A percentile compares a stretch with the other conserved stretches of the same genome.
These are phyloP conservation scores for Cystoisospora suis DNA, from an alignment of 169 alveolate genomes.

Conservation along the genomic window DNA sequence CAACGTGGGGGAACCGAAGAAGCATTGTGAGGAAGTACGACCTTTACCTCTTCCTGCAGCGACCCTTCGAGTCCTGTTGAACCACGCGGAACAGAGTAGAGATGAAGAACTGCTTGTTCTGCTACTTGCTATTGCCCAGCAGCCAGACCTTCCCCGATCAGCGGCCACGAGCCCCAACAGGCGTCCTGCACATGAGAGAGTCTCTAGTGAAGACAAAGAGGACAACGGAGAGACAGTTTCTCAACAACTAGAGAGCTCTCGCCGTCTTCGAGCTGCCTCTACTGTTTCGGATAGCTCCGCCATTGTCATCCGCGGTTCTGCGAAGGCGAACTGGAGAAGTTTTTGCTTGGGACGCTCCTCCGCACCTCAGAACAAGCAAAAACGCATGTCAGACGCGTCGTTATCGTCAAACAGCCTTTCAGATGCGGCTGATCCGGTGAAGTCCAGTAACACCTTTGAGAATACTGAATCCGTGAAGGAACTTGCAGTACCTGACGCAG, in stretches of 20 bases:
- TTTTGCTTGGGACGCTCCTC: neutral
- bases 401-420: too few species aligned
- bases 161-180: neutral
- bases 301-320: neutral
- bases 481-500: too few species aligned
- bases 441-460: too few species aligned
- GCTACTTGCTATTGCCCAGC: neutral
- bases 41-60: neutral
- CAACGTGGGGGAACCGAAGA: neutral
- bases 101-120: neutral
- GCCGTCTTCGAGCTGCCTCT: neutral
- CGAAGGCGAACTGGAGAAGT: conserved; percentile 2
- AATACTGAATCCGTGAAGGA: too few species aligned
- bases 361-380: too few species aligned
- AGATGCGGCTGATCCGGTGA: too few species aligned
- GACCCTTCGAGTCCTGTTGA: neutral
- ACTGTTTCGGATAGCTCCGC: conserved; percentile 10
- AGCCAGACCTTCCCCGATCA: neutral
- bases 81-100: neutral
- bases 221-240: too few species aligned
- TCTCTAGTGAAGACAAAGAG: too few species aligned
- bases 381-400: too few species aligned
- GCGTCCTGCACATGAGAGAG: too few species aligned
- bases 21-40: neutral
- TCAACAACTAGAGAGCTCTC: too few species aligned